Evolutionary conservation across 768 basidiomycete genomes (phyloP).

Genomic region (Lactifluus subvellereus): DNA sequence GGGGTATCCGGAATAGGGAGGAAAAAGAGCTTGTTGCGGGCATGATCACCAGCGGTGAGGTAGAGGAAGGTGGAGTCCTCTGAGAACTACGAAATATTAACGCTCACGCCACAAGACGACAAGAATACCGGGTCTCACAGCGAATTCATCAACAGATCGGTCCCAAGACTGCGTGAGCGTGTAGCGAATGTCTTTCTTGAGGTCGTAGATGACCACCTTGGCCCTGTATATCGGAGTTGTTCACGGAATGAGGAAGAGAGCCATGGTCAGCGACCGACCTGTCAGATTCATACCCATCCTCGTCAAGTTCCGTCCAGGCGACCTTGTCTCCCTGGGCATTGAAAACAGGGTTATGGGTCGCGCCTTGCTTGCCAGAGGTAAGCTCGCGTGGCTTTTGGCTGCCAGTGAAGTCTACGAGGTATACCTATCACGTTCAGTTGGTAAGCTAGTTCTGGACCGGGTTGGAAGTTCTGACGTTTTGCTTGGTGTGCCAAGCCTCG

Average conservation of each 20-base stretch:
- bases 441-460: neutral
- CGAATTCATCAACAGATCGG: slow-evolving; percentile 58
- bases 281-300: slow-evolving; percentile 89
- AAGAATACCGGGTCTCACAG: slow-evolving; percentile 37
- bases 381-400: slow-evolving; percentile 52
- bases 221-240: slow-evolving; percentile 37
- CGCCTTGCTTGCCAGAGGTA: slow-evolving; percentile 82
- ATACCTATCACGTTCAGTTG: slow-evolving; percentile 44
- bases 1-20: slow-evolving; percentile 65
- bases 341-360: slow-evolving; percentile 68
- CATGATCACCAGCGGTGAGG: slow-evolving; percentile 72
- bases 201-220: slow-evolving; percentile 75
- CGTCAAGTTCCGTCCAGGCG: slow-evolving; percentile 82
- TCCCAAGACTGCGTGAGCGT: slow-evolving; percentile 84
- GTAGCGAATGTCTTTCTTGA: slow-evolving; percentile 55
- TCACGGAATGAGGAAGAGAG: neutral
- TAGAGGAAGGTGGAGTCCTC: slow-evolving; percentile 63
- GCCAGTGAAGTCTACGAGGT: slow-evolving; percentile 56
- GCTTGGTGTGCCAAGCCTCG: slow-evolving; percentile 85
- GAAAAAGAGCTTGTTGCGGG: slow-evolving; percentile 66
- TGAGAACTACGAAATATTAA: slow-evolving; percentile 52
- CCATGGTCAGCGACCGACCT: slow-evolving; percentile 37
- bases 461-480: slow-evolving; percentile 49
- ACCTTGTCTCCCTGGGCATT: slow-evolving; percentile 60
- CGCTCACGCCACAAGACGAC: neutral